Base-by-base conservation (phyloP, 2,329 filamentous ascomycete species). In the Apiospora hydei region DNA sequence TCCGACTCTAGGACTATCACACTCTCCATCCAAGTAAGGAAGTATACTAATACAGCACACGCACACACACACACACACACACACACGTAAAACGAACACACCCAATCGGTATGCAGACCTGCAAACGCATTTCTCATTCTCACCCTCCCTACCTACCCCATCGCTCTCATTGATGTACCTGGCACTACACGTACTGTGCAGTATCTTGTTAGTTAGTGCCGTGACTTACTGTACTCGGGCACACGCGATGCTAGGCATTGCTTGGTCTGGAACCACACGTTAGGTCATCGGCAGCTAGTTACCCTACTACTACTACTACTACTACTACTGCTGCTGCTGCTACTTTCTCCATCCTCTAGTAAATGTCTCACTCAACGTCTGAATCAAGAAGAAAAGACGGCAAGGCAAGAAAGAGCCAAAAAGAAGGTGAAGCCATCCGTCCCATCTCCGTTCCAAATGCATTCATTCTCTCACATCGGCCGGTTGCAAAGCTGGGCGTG, bases 221-320 rank as follows among this genome's bases (percentile, higher is more conserved):
- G 34, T 64, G 57, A 64, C 57, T 41, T 38, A 38, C 30, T 61
- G 57, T 64, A 64, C 57, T 64, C 34, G 57, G 34, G 21, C 57
- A 64, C 57, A 64, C 30, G 57, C 57, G 34, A 64, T 41, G 34
- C 57, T 61, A 21, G 16, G 26, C 16, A 41, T 64, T 64, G 57
- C 57, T 41, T 41, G 57, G 34, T 64, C 30, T 64, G 57, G 38
- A n/a, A 30, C 69, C 34, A 41, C 16, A 71, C 43, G 21, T 53
- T 49, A 64, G 49, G 46, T 46, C 13, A 51, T 61, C 71, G 34
- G 67, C 67, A 51, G 67, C 67, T 72, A 67, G 51, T 34, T 66
- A 53, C 53, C 38, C 38, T 24, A 49, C 30, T 61, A 61, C 26
- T 53, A 14, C 11, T 24, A 49, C 30, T 38, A 61, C 26, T 30